Conservation (phyloP, 768 basidiomycete species). For the Calvatia gigantea region DNA sequence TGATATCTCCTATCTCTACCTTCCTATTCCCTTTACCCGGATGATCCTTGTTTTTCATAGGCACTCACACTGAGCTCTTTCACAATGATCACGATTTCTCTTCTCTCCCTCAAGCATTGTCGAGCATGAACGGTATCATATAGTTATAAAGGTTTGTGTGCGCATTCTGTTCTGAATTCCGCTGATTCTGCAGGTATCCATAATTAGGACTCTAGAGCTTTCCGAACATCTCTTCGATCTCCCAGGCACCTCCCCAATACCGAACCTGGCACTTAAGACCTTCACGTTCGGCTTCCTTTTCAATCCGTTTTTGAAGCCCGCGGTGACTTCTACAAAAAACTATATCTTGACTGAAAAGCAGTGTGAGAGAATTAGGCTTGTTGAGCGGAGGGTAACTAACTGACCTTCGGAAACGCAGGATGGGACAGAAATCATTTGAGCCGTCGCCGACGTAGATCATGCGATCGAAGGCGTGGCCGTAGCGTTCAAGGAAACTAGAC, state of each 20-base stretch:
- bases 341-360: constrained; percentile 66
- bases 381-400: constrained; percentile 12
- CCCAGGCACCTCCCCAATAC: constrained; percentile 96
- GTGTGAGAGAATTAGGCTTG: not conserved
- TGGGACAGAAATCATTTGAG: constrained; percentile 92
- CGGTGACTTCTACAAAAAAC: constrained; percentile 77
- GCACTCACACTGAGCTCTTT: constrained; percentile 1
- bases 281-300: constrained; percentile 55
- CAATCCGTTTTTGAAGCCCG: constrained; percentile 77
- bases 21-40: not conserved
- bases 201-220: constrained; percentile 28
- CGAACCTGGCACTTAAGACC: constrained; percentile 72
- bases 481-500: constrained; percentile 67
- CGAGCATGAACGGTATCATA: not conserved
- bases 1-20: not conserved
- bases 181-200: not conserved
- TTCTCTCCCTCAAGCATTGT: not conserved
- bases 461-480: constrained; percentile 63
- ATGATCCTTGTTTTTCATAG: constrained; percentile 5
- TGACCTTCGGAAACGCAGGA: constrained; percentile 74
- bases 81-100: constrained; percentile 6
- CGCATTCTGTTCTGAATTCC: not conserved
- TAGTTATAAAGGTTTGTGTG: not conserved
- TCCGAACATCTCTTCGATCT: constrained; percentile 82
- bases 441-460: constrained; percentile 94